These are phyloP conservation scores for Entelexis sorbosivorans DNA, from an alignment of 1,139 yeast species.

Conservation along the genomic window DNA sequence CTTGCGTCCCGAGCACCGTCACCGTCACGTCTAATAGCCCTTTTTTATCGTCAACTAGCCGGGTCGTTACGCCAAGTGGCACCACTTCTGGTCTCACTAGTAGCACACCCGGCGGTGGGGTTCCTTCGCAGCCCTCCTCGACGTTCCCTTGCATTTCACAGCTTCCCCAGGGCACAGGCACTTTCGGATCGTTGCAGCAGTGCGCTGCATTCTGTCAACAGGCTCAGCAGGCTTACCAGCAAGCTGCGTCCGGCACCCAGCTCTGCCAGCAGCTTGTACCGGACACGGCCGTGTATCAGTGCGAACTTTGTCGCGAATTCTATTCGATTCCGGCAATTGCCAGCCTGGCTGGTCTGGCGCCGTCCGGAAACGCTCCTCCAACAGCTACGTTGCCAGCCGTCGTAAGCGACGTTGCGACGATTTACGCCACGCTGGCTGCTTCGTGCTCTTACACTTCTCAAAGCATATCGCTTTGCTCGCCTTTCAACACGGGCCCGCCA, in stretches of 20 bases:
- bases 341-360: conserved; percentile 5
- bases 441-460: conserved; percentile 12
- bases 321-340: conserved; percentile 9
- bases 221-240: conserved; percentile 9
- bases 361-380: conserved; percentile 12
- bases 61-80: conserved; percentile 30
- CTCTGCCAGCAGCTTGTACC: conserved; percentile 10
- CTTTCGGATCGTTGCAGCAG: conserved; percentile 11
- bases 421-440: conserved; percentile 9
- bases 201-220: conserved; percentile 14
- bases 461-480: conserved; percentile 11
- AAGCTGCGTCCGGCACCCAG: neutral
- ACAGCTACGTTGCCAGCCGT: conserved; percentile 8
- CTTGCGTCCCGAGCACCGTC: conserved; percentile 12
- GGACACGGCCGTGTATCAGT: conserved; percentile 10
- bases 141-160: conserved; percentile 15
- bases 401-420: conserved; percentile 10
- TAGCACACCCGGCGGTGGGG: conserved; percentile 28
- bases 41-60: conserved; percentile 32
- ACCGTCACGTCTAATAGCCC: conserved; percentile 23
- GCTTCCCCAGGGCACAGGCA: conserved; percentile 14
- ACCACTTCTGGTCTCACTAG: conserved; percentile 30
- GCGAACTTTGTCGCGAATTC: conserved; percentile 17
- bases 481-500: neutral
- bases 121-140: conserved; percentile 15